A percentile compares a stretch with the other conserved stretches of the same genome.
Evolutionary conservation across 23 red algal species (phyloP).

Genomic region (Chondrus crispus): DNA sequence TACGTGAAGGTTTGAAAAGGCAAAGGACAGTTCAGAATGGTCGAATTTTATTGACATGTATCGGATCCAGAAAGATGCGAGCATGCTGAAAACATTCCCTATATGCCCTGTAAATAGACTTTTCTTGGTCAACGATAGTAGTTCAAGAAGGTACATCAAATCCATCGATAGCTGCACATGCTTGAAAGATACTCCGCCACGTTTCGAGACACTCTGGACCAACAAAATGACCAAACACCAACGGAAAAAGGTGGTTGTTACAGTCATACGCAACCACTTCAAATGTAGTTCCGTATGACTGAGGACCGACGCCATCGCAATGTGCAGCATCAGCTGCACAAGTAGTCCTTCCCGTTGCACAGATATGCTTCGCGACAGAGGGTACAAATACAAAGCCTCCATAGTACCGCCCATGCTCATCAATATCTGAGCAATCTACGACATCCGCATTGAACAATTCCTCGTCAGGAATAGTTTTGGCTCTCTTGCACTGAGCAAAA

Average conservation of each 20-base stretch:
- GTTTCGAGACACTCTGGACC: not conserved
- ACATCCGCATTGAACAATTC: not conserved
- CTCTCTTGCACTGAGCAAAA: not conserved
- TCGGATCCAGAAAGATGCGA: not conserved
- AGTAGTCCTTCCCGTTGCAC: not conserved
- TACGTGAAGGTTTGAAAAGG: not conserved
- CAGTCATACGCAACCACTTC: not conserved
- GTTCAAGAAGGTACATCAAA: not conserved
- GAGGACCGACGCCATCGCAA: not conserved
- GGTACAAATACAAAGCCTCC: constrained; percentile 4
- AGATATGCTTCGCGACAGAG: not conserved
- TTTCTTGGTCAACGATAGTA: not conserved
- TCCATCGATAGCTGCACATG: not conserved
- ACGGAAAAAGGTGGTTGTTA: not conserved
- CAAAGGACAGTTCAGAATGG: not conserved
- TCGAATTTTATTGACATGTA: not conserved
- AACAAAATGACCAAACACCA: not conserved
- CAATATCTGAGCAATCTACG: constrained; percentile 9
- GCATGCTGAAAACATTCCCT: not conserved
- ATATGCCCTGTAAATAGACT: not conserved
- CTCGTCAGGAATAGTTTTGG: not conserved
- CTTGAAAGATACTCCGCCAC: not conserved
- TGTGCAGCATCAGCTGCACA: constrained; percentile 25
- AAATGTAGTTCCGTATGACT: constrained; percentile 29
- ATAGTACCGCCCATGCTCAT: not conserved